Percentiles rank a stretch among this genome's conserved stretches.
Conservation (phyloP, 2,329 filamentous ascomycete species). For the Tolypocladium cylindrosporum region DNA sequence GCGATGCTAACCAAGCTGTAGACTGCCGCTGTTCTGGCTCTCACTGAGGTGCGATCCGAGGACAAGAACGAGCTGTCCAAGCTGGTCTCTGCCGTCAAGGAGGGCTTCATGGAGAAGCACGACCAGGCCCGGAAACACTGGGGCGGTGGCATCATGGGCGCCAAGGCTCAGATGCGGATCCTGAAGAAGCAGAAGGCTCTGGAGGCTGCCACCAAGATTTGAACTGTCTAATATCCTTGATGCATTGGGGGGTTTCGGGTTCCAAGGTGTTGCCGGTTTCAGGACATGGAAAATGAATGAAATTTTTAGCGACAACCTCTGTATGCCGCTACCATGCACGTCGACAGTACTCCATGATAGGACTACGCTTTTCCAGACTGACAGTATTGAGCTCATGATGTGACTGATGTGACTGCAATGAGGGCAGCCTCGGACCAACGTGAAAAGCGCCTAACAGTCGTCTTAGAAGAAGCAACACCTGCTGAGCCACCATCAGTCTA, state of each 20-base stretch:
- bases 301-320: slow-evolving; percentile 25
- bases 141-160: slow-evolving; percentile 99
- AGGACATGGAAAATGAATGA: slow-evolving; percentile 31
- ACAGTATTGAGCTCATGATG: not conserved
- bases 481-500: not conserved
- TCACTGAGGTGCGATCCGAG: slow-evolving; percentile 95
- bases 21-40: slow-evolving; percentile 91
- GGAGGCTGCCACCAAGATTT: slow-evolving; percentile 96
- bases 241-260: slow-evolving; percentile 28
- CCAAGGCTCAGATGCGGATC: slow-evolving; percentile 73
- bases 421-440: not conserved
- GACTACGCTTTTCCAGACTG: not conserved
- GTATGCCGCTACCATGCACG: slow-evolving; percentile 7
- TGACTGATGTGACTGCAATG: not conserved
- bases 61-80: slow-evolving; percentile 98
- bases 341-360: not conserved
- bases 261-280: slow-evolving; percentile 31
- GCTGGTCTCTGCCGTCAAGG: slow-evolving; percentile 93
- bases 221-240: slow-evolving; percentile 36
- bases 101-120: slow-evolving; percentile 93
- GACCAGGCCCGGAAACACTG: slow-evolving; percentile 87
- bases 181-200: slow-evolving; percentile 90
- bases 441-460: not conserved
- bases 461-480: not conserved
- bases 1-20: slow-evolving; percentile 19